phyloP scores from a whole-genome alignment of 352 stramenopile species.

The Globisporangium nagaii region DNA sequence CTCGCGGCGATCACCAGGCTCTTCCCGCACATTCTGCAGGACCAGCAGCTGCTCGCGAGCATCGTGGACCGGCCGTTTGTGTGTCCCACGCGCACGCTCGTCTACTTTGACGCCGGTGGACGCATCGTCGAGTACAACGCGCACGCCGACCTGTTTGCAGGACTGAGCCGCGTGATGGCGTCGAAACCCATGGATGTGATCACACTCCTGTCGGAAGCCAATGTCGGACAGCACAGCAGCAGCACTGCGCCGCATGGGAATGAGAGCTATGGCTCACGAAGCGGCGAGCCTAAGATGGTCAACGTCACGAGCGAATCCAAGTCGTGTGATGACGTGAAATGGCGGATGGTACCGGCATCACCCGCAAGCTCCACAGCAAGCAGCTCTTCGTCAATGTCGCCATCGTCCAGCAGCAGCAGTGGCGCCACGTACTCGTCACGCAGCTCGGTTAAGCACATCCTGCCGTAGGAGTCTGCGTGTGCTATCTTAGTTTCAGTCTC shows the following conservation, averaged over 20 bases:
- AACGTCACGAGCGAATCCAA: too few relatives aligned
- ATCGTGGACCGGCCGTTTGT: background rate
- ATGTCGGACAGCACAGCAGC: too few relatives aligned
- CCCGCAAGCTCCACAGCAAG: background rate
- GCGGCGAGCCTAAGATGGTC: too few relatives aligned
- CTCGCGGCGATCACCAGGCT: background rate
- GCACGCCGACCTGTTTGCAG: slow-evolving; percentile 6
- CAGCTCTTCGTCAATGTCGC: background rate
- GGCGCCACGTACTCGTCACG: too few relatives aligned
- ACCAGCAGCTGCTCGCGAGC: background rate
- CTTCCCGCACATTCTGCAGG: background rate
- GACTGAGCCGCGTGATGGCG: background rate
- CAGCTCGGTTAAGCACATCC: background rate
- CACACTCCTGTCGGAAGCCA: slow-evolving; percentile 1
- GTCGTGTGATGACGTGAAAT: too few relatives aligned
- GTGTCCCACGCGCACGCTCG: slow-evolving; percentile 1
- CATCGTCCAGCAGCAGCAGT: background rate
- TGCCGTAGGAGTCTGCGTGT: background rate
- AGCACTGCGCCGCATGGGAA: too few relatives aligned
- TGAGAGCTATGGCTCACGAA: too few relatives aligned
- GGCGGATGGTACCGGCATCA: background rate
- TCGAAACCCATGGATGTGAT: slow-evolving; percentile 1
- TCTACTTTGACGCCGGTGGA: slow-evolving; percentile 6
- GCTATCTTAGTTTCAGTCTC: too few relatives aligned
- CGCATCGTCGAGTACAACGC: slow-evolving; percentile 5